Evolutionary conservation across 805 yeast species (phyloP), one percentile per base, ranked within the genome.

Genomic region (Maudiozyma pseudohumilis): DNA sequence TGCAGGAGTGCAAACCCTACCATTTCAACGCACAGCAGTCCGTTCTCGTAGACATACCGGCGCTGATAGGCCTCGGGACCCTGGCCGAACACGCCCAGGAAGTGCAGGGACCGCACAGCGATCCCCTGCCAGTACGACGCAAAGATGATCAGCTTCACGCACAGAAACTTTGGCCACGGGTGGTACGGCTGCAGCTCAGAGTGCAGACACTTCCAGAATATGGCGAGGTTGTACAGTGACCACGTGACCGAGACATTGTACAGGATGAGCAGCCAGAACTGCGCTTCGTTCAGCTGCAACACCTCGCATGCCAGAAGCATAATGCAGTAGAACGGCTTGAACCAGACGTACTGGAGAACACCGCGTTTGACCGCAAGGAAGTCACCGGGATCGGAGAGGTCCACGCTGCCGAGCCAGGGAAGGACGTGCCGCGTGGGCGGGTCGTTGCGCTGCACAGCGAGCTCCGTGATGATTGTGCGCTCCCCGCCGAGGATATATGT

Each of bases 101-200:
- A 64, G 60, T 70, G 64, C 31, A 80, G 50, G 1, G 75, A 52
- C 4, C 76, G 74, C 32, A 83, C 61, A 1, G 77, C 45, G 7
- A 81, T 62, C 0, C 94, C 86, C 56, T 92, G 98, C 99, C 99
- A 92, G 56, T 87, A 92, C n/a, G 95, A 83, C 18, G 96, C 97
- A 68, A 92, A 92, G 34, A 92, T 88, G 38, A 92, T 86, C 45
- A 87, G 69, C 54, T 92, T 92, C 33, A 92, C 95, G 62, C 96
- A 87, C 28, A 92, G 57, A 56, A 92, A 92, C 61, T 88, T 88
- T 9, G 94, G 87, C 73, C 92, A 77, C 3, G 97, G 97, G 38
- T 84, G 73, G 63, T 80, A 88, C 2, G 80, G 82, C 37, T 65
- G 70, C 47, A 92, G 67, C 49, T 88, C 96, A 2, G 53, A 55